Conservation (phyloP, 192 early-diverging fungal species). For the Podila epicladia region DNA sequence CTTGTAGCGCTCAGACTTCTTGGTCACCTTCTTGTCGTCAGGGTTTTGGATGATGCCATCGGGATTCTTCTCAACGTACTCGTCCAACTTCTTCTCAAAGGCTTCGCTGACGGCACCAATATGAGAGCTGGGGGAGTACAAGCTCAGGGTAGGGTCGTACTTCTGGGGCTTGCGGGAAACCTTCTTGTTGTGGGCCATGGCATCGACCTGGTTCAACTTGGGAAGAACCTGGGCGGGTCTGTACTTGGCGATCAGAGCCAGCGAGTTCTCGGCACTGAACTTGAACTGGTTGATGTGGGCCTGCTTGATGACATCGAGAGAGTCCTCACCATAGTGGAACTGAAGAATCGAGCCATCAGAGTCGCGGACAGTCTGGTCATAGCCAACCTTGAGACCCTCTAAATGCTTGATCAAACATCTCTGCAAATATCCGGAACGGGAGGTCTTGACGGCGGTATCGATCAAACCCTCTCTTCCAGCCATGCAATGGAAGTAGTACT, state of each 20-base stretch:
- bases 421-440: conserved; percentile 98
- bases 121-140: conserved; percentile 82
- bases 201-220: conserved; percentile 78
- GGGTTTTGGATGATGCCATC: conserved; percentile 68
- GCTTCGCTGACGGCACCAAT: conserved; percentile 91
- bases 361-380: conserved; percentile 98
- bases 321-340: conserved; percentile 99
- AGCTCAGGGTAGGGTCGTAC: conserved; percentile 83
- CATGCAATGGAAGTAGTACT: conserved; percentile 95
- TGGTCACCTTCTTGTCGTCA: conserved; percentile 51
- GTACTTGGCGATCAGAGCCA: conserved; percentile 82
- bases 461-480: conserved; percentile 99
- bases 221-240: conserved; percentile 72
- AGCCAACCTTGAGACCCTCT: conserved; percentile 94
- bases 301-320: conserved; percentile 94
- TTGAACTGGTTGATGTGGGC: conserved; percentile 91
- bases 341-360: conserved; percentile 94
- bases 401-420: conserved; percentile 99
- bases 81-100: conserved; percentile 78
- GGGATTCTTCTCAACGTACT: conserved; percentile 79
- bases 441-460: conserved; percentile 99
- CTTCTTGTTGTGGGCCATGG: conserved; percentile 80
- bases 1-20: conserved; percentile 67
- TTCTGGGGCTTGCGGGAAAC: conserved; percentile 74
- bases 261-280: conserved; percentile 93